A percentile compares a stretch with the other conserved stretches of the same genome.
Evolutionary conservation across 129 eudicot species (phyloP).

Genomic region (Gnaphalium uliginosum): DNA sequence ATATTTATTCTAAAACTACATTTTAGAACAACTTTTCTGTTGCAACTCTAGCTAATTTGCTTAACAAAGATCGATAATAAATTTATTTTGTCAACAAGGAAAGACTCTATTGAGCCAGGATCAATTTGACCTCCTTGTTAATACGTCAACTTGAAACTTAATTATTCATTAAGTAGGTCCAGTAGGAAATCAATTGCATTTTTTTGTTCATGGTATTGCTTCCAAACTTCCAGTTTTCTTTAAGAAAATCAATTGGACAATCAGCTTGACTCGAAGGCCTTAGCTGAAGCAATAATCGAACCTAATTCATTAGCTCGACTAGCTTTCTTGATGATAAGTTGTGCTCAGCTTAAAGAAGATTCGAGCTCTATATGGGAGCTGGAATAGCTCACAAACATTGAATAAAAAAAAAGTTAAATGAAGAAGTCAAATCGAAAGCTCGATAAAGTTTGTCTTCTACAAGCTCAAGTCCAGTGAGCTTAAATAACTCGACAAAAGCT

Average conservation of each 20-base stretch:
- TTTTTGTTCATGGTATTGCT: too few species aligned
- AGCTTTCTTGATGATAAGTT: neutral
- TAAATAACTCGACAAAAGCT: neutral
- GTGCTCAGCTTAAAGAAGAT: neutral
- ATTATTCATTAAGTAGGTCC: too few species aligned
- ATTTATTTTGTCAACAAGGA: neutral
- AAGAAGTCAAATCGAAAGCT: neutral
- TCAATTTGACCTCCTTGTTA: too few species aligned
- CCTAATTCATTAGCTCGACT: neutral
- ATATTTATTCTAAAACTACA: neutral
- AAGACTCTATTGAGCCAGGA: neutral
- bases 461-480: neutral
- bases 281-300: neutral
- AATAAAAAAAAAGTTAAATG: neutral
- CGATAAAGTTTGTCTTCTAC: neutral
- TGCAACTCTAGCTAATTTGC: neutral
- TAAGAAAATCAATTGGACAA: too few species aligned
- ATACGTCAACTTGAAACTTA: too few species aligned
- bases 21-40: neutral
- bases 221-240: neutral
- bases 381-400: neutral
- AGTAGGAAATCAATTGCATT: too few species aligned
- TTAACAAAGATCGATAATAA: neutral
- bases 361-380: neutral
- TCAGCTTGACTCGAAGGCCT: neutral